Percentiles rank a stretch among this genome's conserved stretches.
phyloP scores from a whole-genome alignment of 129 eudicot genomes.

The Lactuca sativa region DNA sequence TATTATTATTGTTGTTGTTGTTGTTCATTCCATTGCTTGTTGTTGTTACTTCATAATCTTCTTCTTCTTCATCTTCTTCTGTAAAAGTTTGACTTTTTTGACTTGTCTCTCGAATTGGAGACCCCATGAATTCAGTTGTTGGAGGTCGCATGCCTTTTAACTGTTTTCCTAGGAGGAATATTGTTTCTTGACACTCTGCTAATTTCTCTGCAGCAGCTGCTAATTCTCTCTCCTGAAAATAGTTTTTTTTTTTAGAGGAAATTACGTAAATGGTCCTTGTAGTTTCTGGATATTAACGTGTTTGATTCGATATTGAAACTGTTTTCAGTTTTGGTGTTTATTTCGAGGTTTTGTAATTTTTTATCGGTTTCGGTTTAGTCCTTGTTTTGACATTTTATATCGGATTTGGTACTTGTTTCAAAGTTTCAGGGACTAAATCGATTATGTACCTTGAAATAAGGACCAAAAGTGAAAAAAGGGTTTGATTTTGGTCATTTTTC shows the following conservation, averaged over 20 bases:
- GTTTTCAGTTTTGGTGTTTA: no score
- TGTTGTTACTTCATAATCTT: conserved; percentile 40
- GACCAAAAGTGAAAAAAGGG: neutral
- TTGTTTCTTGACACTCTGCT: conserved; percentile 97
- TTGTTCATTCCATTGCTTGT: conserved; percentile 43
- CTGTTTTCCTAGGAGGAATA: conserved; percentile 81
- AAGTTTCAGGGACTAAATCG: neutral
- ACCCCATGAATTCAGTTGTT: conserved; percentile 47
- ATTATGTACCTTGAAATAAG: no score
- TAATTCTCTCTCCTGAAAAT: conserved; percentile 71
- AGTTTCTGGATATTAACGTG: neutral
- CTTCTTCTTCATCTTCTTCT: conserved; percentile 37
- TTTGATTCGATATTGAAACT: neutral
- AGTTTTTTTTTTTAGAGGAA: conserved; percentile 10
- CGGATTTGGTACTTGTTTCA: neutral
- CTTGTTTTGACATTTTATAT: no score
- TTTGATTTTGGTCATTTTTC: no score
- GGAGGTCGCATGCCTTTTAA: conserved; percentile 74
- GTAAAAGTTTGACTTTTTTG: conserved; percentile 41
- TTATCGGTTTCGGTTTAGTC: no score
- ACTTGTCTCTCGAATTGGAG: conserved; percentile 37
- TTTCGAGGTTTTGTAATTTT: no score
- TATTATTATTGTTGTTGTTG: neutral
- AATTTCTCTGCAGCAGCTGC: conserved; percentile 91
- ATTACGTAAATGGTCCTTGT: neutral